phyloP scores from a whole-genome alignment of 768 basidiomycete species.

The Lentinula raphanica region DNA sequence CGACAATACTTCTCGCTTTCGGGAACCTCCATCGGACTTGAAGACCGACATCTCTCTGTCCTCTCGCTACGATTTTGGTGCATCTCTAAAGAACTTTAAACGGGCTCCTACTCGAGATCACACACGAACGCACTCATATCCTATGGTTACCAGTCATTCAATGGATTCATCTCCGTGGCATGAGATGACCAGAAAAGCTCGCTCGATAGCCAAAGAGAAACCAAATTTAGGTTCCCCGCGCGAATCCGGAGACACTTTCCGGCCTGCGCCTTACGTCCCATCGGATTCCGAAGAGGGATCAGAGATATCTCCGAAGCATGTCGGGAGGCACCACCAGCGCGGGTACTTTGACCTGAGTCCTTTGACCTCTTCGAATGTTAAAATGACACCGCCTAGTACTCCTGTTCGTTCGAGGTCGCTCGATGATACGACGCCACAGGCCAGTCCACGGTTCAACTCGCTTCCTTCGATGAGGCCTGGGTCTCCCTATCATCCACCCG shows the following conservation, averaged over 20 bases:
- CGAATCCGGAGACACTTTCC: slow-evolving; percentile 34
- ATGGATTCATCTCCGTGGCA: slow-evolving; percentile 38
- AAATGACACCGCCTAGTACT: slow-evolving; percentile 46
- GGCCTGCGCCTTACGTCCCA: slow-evolving; percentile 13
- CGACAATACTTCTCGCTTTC: slow-evolving; percentile 11
- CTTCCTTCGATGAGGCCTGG: slow-evolving; percentile 22
- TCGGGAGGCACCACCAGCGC: slow-evolving; percentile 49
- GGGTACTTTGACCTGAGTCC: slow-evolving; percentile 46
- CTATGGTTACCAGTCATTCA: slow-evolving; percentile 25
- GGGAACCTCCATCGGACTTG: slow-evolving; percentile 20
- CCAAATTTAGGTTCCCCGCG: slow-evolving; percentile 48
- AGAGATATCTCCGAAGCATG: slow-evolving; percentile 12
- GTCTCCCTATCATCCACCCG: slow-evolving; percentile 37
- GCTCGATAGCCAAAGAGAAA: slow-evolving; percentile 3
- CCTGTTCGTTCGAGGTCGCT: slow-evolving; percentile 22
- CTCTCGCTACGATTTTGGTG: slow-evolving; percentile 53
- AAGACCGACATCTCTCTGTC: slow-evolving; percentile 39
- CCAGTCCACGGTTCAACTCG: slow-evolving; percentile 12
- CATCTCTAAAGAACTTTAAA: slow-evolving; percentile 41
- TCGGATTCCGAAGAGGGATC: slow-evolving; percentile 25
- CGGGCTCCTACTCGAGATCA: slow-evolving; percentile 14
- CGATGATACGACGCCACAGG: slow-evolving; percentile 17
- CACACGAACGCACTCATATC: slow-evolving; percentile 44
- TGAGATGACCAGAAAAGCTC: background rate
- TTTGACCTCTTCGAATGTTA: slow-evolving; percentile 25